Evolutionary conservation across 2,329 filamentous ascomycete genomes (phyloP), one percentile per base, ranked within the genome.

Genomic region (Cephalotrichum gorgonifer): DNA sequence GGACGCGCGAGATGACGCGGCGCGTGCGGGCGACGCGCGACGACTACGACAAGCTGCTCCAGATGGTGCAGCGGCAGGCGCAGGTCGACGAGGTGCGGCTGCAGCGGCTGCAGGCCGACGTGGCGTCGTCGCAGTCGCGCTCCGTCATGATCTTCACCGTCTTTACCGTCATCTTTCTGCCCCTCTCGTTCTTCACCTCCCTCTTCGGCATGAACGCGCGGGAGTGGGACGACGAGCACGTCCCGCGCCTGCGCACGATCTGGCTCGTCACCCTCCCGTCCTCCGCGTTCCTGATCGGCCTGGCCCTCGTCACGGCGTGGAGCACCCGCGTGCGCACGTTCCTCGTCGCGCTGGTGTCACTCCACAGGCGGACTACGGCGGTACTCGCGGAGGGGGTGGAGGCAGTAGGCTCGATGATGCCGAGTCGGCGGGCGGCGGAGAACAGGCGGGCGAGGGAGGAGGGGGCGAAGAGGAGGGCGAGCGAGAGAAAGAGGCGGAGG

Each of bases 111-210:
- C 77, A 83, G 54, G 78, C 79, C 1, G 78, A 83, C 54, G 72
- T 82, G 0, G 79, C 80, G 0, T 77, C 75, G 51, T 73, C 74
- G 8, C 79, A 83, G 60, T 80, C 77, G 49, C 68, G 78, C 23
- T 78, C 78, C 15, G 74, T 83, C 50, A 79, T 83, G 74, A 79
- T 83, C 53, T 83, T 84, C 60, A 83, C 79, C 8, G 79, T 71
- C 0, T 78, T 79, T 51, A 79, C 76, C 9, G 75, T 83, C 50
- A 79, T 83, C 20, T 83, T 81, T 62, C 63, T 83, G 2, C 80
- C 80, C 0, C 59, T 83, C 6, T 79, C 75, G 17, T 83, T 84
- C 64, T 83, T 84, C 60, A 83, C 79, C 0, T 75, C 76, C 3
- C 58, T 84, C 1, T 83, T 83, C 49, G 79, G 80, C 48, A 83